These are phyloP conservation scores for Omphalotus olearius DNA, from an alignment of 1,284 basidiomycete genomes.

Conservation along the genomic window DNA sequence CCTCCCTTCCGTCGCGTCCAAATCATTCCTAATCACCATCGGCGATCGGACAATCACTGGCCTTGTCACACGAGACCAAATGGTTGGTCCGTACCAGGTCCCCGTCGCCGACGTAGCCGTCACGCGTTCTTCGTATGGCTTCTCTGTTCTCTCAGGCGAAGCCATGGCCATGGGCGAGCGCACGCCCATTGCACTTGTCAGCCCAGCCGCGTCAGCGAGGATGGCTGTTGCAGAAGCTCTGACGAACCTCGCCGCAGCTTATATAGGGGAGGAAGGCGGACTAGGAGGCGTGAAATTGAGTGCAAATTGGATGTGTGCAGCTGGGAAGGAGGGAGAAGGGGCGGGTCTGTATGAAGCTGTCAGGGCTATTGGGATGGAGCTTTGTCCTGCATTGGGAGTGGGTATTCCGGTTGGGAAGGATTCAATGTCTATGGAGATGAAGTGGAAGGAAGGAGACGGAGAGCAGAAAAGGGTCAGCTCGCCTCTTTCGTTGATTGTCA, in stretches of 20 bases:
- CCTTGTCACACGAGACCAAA: slow-evolving; percentile 93
- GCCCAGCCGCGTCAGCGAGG: slow-evolving; percentile 85
- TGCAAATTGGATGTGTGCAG: slow-evolving; percentile 99
- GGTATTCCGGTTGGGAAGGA: slow-evolving; percentile 99
- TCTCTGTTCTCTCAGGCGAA: slow-evolving; percentile 81
- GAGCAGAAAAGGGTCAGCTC: slow-evolving; percentile 82
- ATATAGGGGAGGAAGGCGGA: slow-evolving; percentile 44
- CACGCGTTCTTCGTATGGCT: slow-evolving; percentile 92
- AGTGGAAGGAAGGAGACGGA: slow-evolving; percentile 65
- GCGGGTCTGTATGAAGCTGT: slow-evolving; percentile 91
- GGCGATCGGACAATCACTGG: slow-evolving; percentile 95
- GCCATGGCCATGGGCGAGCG: slow-evolving; percentile 99
- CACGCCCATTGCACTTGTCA: slow-evolving; percentile 87
- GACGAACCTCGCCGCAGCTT: slow-evolving; percentile 87
- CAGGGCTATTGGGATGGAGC: slow-evolving; percentile 86
- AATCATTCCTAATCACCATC: slow-evolving; percentile 98
- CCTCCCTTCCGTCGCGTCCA: slow-evolving; percentile 91
- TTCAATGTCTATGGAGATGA: slow-evolving; percentile 99
- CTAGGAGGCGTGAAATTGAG: slow-evolving; percentile 86
- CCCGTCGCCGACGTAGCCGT: slow-evolving; percentile 98
- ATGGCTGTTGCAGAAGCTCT: slow-evolving; percentile 97
- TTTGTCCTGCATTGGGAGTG: slow-evolving; percentile 93
- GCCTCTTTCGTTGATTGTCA: slow-evolving; percentile 90
- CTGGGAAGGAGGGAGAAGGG: slow-evolving; percentile 88
- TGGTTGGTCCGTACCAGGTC: slow-evolving; percentile 99